Percentiles rank a stretch among this genome's conserved stretches.
Evolutionary conservation across 495 filamentous ascomycete species (phyloP).

Genomic region (Penicillium tannophilum): DNA sequence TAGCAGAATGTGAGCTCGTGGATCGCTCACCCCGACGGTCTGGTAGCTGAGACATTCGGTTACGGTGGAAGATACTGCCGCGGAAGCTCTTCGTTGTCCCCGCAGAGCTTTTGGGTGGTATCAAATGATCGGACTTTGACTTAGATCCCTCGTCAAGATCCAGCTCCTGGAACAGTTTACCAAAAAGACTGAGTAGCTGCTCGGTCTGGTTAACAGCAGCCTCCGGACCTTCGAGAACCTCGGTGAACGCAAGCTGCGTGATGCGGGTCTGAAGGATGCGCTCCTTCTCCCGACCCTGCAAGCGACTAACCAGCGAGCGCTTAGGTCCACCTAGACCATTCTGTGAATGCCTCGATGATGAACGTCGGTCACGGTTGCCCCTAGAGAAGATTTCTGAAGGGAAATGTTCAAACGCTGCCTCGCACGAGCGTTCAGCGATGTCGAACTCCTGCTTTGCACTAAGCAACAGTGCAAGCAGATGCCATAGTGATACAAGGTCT

Average conservation of each 20-base stretch:
- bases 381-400: slow-evolving; percentile 57
- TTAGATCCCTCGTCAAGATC: slow-evolving; percentile 35
- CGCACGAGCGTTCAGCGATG: slow-evolving; percentile 76
- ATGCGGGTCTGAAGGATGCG: slow-evolving; percentile 88
- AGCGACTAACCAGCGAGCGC: slow-evolving; percentile 65
- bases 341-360: slow-evolving; percentile 33
- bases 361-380: slow-evolving; percentile 42
- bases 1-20: slow-evolving; percentile 10
- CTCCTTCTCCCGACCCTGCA: slow-evolving; percentile 78
- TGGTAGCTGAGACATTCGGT: slow-evolving; percentile 35
- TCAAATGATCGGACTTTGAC: slow-evolving; percentile 31
- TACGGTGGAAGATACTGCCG: slow-evolving; percentile 74
- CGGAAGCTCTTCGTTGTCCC: slow-evolving; percentile 72
- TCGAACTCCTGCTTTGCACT: slow-evolving; percentile 85
- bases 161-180: slow-evolving; percentile 68
- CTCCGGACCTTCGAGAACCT: slow-evolving; percentile 78
- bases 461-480: slow-evolving; percentile 81
- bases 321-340: slow-evolving; percentile 16
- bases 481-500: slow-evolving; percentile 62
- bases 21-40: slow-evolving; percentile 30
- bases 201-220: slow-evolving; percentile 81
- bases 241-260: slow-evolving; percentile 84
- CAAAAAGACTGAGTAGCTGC: slow-evolving; percentile 80
- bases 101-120: slow-evolving; percentile 68
- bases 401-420: slow-evolving; percentile 89